These are phyloP conservation scores for Taphrina wiesneri DNA, from an alignment of 1,139 yeast species.

Conservation along the genomic window DNA sequence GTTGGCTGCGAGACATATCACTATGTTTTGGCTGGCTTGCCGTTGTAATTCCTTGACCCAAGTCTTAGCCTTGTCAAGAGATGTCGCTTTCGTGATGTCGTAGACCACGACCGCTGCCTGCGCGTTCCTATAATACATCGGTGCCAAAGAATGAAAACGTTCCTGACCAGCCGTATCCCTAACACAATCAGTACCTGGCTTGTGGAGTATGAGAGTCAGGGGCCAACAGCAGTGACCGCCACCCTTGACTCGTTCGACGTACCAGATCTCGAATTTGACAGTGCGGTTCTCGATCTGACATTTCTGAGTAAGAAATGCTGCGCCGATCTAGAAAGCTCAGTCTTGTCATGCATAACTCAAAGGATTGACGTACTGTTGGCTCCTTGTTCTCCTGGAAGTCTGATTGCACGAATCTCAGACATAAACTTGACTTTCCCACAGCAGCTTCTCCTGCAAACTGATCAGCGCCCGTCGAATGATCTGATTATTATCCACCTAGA, in stretches of 20 bases:
- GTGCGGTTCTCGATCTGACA: constrained; percentile 88
- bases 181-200: neutral
- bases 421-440: constrained; percentile 92
- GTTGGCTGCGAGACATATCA: constrained; percentile 92
- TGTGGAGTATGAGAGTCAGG: neutral
- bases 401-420: constrained; percentile 86
- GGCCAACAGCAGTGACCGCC: neutral
- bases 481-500: constrained; percentile 32
- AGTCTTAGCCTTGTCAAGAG: constrained; percentile 95
- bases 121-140: constrained; percentile 98
- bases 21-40: constrained; percentile 86
- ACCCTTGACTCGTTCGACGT: constrained; percentile 16
- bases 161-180: constrained; percentile 96
- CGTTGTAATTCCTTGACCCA: constrained; percentile 98
- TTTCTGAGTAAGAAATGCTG: constrained; percentile 93
- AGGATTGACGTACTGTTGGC: constrained; percentile 15
- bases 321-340: constrained; percentile 57
- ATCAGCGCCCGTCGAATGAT: neutral
- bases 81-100: constrained; percentile 95
- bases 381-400: constrained; percentile 93
- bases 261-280: constrained; percentile 94
- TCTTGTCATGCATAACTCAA: neutral
- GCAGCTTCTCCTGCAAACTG: constrained; percentile 90
- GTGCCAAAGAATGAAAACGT: constrained; percentile 92
- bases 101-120: constrained; percentile 96